Evolutionary conservation across 164 flowering plant genomes (phyloP), one percentile per base, ranked within the genome.

Genomic region (Malania oleifera): DNA sequence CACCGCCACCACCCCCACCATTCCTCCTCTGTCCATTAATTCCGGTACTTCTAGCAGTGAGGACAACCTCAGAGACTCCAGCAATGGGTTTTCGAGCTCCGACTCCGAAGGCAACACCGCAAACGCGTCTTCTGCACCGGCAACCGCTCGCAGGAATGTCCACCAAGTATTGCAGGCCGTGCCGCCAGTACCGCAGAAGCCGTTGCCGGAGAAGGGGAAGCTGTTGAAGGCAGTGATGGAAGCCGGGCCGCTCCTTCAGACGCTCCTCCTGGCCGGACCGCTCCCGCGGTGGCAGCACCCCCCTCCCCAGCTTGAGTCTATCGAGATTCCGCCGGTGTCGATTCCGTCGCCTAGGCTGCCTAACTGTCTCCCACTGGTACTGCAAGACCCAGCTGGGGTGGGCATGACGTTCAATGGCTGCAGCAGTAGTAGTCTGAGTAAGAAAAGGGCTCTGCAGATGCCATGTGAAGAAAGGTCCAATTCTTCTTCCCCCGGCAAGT

Each of bases 261-360:
- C 64, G 28, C 62, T 76, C 7, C 68, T 76, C 28, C 54, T 76
- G 44, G 80, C 77, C 18, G 80, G 77, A 23, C 80, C 77, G 0
- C 75, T 76, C 19, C 80, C 80, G 29, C 73, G 65, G 14, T 76
- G 80, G 77, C 73, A 70, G 58, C 80, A 69, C 52, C 80, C 80
- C 2, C 80, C 80, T 10, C 80, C 80, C 1, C 67, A 63, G 7
- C 62, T 76, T 20, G 55, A 70, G 56, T 61, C 72, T 54, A 35
- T 56, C 46, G 76, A 75, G 7, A 72, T 75, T 9, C 80, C 77
- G 15, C 74, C 74, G 8, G 74, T 72, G 46, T 17, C 60, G 37
- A 65, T 70, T 49, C 52, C 70, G 2, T 1, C 26, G 4, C 7
- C 50, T 3, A 23, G 2, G 12, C 6, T 1, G 1, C 3, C 22